phyloP scores from a whole-genome alignment of 2,329 filamentous ascomycete species.

The Exutisphaerella laricina region DNA sequence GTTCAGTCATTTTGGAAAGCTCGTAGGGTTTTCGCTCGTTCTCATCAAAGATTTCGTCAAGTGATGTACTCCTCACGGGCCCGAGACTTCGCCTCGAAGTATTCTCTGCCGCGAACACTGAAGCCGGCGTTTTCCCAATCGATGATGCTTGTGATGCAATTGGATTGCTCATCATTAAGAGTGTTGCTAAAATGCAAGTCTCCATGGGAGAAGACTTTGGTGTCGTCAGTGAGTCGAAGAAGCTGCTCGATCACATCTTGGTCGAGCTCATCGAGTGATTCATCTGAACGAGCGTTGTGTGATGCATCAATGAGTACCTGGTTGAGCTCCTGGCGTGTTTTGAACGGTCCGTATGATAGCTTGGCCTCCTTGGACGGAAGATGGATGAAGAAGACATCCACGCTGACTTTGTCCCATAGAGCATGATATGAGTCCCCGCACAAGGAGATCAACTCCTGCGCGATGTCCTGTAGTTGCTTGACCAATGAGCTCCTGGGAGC shows the following conservation, averaged over 20 bases:
- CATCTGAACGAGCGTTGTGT: slow-evolving; percentile 4
- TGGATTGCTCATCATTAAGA: background rate
- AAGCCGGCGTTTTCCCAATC: slow-evolving; percentile 10
- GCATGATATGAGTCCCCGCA: slow-evolving; percentile 6
- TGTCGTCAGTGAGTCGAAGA: background rate
- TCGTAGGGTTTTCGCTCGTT: slow-evolving; percentile 1
- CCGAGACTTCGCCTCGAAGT: slow-evolving; percentile 7
- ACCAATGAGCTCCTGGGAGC: slow-evolving; percentile 1
- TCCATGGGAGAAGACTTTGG: slow-evolving; percentile 1
- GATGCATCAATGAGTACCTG: slow-evolving; percentile 8
- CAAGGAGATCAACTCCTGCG: slow-evolving; percentile 5
- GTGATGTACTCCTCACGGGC: background rate
- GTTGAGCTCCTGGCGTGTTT: slow-evolving; percentile 10
- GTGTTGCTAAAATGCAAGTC: slow-evolving; percentile 6
- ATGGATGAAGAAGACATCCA: slow-evolving; percentile 10
- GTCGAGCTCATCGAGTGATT: background rate
- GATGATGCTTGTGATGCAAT: slow-evolving; percentile 3
- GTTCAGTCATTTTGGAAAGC: slow-evolving; percentile 4
- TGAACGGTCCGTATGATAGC: slow-evolving; percentile 5
- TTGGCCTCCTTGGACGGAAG: slow-evolving; percentile 2
- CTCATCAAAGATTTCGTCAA: slow-evolving; percentile 3
- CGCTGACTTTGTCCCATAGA: slow-evolving; percentile 9
- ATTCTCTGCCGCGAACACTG: slow-evolving; percentile 8
- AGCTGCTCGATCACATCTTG: background rate
- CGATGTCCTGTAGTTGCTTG: slow-evolving; percentile 3